Evolutionary conservation across 169 alveolate genomes (phyloP), one percentile per base, ranked within the genome.

Genomic region (Plasmodium gonderi): DNA sequence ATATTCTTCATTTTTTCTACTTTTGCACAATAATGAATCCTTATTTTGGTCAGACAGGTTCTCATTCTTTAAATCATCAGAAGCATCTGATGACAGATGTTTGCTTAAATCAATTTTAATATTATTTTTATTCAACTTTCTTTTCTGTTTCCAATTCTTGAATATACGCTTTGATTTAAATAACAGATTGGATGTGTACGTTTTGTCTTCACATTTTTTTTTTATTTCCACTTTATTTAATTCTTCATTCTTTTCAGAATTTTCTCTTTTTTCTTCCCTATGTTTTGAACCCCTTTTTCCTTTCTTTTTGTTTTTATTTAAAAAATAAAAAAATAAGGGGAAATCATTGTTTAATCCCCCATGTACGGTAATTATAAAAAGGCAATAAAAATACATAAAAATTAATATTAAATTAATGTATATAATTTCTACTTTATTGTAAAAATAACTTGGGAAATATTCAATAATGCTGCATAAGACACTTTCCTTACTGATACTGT

Each of bases 311-410:
- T 69, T 83, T 49, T 69, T 83, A 83, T 83, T 83, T 83, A 83
- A 76, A 44, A 83, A 83, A 72, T 83, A 83, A 69, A 83, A 47
- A 83, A 64, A 83, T 72, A 83, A 36, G 1, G 92, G 92, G 40
- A 83, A 74, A 44, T 83, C 92, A 64, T 83, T 83, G 47, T 83
- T 74, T 76, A 83, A 42, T 33, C 92, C 92, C 14, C 92, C 92
- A 72, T 83, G 92, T 17, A 83, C 83, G 14, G 92, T 83, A 14
- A 83, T 83, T 26, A 72, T 72, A 8, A 83, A 69, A 45, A 83
- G 64, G 44, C 92, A 83, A 74, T 83, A 74, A 9, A 69, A 1
- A 14, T 83, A 83, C 33, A 83, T 83, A 74, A 72, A 83, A 74
- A 83, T 83, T 49, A 83, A 74, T 72, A 83, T 72, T 40, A 83